Percentiles rank a stretch among this genome's conserved stretches.
Evolutionary conservation across 2,329 filamentous ascomycete genomes (phyloP).

Genomic region (Beauveria sp.): DNA sequence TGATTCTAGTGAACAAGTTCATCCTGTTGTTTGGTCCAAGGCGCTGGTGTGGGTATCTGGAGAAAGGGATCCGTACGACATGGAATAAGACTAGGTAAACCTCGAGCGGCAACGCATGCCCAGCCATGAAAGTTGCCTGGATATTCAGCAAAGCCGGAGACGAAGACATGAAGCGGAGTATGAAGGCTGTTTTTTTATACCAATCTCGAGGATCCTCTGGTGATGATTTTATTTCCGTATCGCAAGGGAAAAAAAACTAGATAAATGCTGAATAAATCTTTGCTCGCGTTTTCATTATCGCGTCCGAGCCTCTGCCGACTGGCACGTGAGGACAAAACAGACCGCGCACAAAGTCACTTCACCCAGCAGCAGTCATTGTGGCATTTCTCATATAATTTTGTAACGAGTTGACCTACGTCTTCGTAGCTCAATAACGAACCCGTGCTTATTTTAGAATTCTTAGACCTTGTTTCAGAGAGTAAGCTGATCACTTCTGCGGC

Average conservation of each 20-base stretch:
- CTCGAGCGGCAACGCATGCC: not conserved
- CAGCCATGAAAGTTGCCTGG: not conserved
- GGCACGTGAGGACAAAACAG: too few species aligned
- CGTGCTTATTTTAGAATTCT: too few species aligned
- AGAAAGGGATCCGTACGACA: not conserved
- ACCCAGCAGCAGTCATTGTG: too few species aligned
- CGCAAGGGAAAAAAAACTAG: not conserved
- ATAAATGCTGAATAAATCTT: not conserved
- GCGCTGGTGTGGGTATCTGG: not conserved
- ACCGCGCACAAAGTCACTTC: too few species aligned
- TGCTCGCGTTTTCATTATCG: not conserved
- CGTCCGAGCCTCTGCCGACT: not conserved
- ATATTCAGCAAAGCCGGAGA: not conserved
- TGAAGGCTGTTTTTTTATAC: too few species aligned
- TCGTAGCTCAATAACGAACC: too few species aligned
- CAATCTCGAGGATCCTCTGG: too few species aligned
- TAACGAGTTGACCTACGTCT: too few species aligned
- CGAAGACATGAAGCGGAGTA: too few species aligned
- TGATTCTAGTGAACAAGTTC: accelerated
- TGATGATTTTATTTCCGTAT: not conserved
- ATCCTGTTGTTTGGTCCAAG: not conserved
- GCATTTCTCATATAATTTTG: too few species aligned
- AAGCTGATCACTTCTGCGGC: too few species aligned
- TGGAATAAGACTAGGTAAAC: not conserved
- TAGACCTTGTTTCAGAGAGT: too few species aligned